phyloP scores from a whole-genome alignment of 306 rosid species.

The Quercus ilex region DNA sequence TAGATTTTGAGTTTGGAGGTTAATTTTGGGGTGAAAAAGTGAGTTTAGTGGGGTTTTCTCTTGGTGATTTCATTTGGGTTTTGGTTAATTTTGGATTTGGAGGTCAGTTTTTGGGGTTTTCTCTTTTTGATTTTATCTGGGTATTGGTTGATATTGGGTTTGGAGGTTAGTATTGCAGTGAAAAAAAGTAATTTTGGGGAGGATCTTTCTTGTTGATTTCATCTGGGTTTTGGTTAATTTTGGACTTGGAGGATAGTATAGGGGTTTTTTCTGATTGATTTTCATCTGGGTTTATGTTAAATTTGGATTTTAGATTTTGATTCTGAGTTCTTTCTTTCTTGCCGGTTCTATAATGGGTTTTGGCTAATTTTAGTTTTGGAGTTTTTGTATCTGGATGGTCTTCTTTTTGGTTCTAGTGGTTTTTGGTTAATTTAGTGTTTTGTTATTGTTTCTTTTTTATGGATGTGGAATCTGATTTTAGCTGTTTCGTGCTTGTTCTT shows the following conservation, averaged over 20 bases:
- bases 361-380: not conserved
- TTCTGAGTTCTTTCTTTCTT: conserved; percentile 1
- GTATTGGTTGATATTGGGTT: not conserved
- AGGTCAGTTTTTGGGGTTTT: not conserved
- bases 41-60: no score
- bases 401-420: not conserved
- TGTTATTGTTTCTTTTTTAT: conserved; percentile 4
- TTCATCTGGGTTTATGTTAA: not conserved
- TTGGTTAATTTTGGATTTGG: no score
- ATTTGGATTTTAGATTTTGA: not conserved
- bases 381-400: not conserved
- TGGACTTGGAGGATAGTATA: not conserved
- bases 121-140: no score
- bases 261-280: conserved; percentile 1
- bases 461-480: conserved; percentile 14
- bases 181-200: no score
- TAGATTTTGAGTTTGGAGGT: no score
- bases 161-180: not conserved
- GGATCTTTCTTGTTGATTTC: not conserved
- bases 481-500: conserved; percentile 8
- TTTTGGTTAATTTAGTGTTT: not conserved
- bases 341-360: not conserved
- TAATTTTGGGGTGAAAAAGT: no score
- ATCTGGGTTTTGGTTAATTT: not conserved
- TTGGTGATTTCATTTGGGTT: no score